These are phyloP conservation scores for Fusarium sp. DNA, from an alignment of 2,329 filamentous ascomycete genomes.

Conservation along the genomic window DNA sequence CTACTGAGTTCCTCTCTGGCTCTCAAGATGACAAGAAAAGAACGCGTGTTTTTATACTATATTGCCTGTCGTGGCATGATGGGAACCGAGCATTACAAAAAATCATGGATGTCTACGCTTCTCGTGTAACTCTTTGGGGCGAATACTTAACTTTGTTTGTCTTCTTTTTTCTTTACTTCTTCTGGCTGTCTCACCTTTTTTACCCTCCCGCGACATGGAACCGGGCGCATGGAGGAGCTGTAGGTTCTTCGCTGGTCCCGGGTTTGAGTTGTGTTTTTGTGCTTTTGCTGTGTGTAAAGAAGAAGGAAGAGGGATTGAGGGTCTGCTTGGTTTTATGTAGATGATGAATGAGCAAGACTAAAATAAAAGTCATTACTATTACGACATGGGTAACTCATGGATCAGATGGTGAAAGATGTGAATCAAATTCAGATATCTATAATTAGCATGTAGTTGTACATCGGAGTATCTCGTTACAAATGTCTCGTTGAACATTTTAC, in stretches of 20 bases:
- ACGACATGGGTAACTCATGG: conserved; percentile 11
- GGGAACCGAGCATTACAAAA: conserved; percentile 31
- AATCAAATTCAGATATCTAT: background rate
- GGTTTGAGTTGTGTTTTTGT: conserved; percentile 24
- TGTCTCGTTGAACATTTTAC: conserved; percentile 1
- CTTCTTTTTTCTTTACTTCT: conserved; percentile 31
- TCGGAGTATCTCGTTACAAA: background rate
- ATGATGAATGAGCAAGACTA: conserved; percentile 48
- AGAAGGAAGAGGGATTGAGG: conserved; percentile 11
- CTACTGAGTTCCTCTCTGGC: conserved; percentile 24
- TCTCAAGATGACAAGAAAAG: conserved; percentile 5
- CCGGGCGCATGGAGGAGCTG: conserved; percentile 24
- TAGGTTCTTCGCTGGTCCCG: conserved; percentile 23
- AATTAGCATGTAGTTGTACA: background rate
- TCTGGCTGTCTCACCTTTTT: conserved; percentile 17
- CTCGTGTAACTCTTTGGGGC: conserved; percentile 42
- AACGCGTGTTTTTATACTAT: conserved; percentile 17
- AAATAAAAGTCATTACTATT: conserved; percentile 47
- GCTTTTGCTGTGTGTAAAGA: conserved; percentile 19
- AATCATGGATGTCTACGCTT: conserved; percentile 38
- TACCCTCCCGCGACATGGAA: conserved; percentile 1
- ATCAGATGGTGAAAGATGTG: background rate
- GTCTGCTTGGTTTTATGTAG: conserved; percentile 45
- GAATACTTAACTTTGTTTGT: conserved; percentile 30
- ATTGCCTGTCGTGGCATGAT: conserved; percentile 11